Base-by-base conservation (phyloP, 2,329 filamentous ascomycete species). In the Ceratocystis cubensis region DNA sequence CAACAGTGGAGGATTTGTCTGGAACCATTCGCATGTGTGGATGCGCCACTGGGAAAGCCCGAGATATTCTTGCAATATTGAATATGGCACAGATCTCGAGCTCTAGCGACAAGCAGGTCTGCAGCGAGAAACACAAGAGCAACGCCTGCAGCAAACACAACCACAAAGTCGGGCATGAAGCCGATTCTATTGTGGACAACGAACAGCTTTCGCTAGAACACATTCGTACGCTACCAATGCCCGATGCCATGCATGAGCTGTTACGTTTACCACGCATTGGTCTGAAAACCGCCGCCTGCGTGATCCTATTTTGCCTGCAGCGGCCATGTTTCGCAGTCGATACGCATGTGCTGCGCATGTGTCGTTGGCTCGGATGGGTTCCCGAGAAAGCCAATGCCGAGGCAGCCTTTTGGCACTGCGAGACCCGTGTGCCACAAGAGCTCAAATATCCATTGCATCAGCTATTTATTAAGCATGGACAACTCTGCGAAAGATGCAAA, bases 11-110 rank as follows among this genome's bases (percentile, higher is more conserved):
- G 48, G 82, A 87, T 5, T 78, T 94, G n/a, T 83, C 82, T 59
- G 76, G 86, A 63, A 83, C 88, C 0, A 91, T 94, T 72, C 85
- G 84, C 70, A 75, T 77, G 6, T 89, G 88, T 8, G 91, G 91
- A 0, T 77, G 92, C 1, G 87, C 84, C 1, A 81, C 82, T n/a
- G 79, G 80, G 17, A 94, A 92, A 75, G 86, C 84, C 68, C 85
- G 81, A 64, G 80, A 86, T 70, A 89, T 95, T 72, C 91, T 92
- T 73, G 75, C 76, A 17, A 90, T 90, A 45, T 78, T 95, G 7
- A 82, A 90, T 64, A 84, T 85, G 74, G 87, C 91, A 3, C 64
- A 17, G 0, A 84, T 88, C 71, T 77, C 84, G 57, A 85, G 90
- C 70, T 13, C 25, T 15, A 7, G 13, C 25, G 25, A 25, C 50